phyloP scores from a whole-genome alignment of 2,329 filamentous ascomycete genomes.

The Zymoseptoria crescenta region DNA sequence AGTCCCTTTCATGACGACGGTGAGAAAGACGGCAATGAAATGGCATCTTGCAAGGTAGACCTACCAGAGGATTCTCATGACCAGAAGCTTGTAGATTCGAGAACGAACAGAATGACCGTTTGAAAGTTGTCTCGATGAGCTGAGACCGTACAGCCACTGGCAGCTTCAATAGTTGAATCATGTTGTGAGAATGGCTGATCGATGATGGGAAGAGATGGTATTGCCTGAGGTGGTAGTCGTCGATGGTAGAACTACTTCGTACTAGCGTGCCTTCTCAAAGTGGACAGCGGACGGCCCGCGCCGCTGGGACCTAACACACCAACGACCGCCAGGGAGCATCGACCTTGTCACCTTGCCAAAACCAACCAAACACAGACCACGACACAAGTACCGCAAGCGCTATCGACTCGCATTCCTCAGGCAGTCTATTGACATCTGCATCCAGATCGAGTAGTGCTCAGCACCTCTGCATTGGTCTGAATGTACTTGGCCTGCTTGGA shows the following conservation, averaged over 20 bases:
- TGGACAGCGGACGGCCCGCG: neutral
- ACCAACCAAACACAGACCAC: too few species aligned
- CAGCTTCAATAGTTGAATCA: slow-evolving; percentile 4
- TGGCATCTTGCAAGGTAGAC: slow-evolving; percentile 8
- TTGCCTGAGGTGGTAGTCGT: neutral
- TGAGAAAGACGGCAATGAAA: slow-evolving; percentile 1
- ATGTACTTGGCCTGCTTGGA: neutral
- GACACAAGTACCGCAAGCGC: neutral
- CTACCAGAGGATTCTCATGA: slow-evolving; percentile 85
- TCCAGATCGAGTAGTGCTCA: neutral
- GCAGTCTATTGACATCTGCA: neutral
- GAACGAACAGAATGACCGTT: slow-evolving; percentile 49
- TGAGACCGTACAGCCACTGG: slow-evolving; percentile 6
- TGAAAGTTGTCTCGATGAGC: neutral
- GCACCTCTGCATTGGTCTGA: neutral
- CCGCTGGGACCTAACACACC: neutral
- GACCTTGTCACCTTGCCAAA: neutral
- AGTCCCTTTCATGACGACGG: slow-evolving; percentile 55
- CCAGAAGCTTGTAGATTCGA: slow-evolving; percentile 38
- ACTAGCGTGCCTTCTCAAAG: neutral
- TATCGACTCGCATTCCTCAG: too few species aligned
- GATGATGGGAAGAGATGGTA: neutral
- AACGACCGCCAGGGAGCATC: neutral
- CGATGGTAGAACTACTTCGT: neutral
- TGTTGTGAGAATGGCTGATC: neutral